Conservation (phyloP, 179 eudicot genomes). For the Carnegiea gigantea region DNA sequence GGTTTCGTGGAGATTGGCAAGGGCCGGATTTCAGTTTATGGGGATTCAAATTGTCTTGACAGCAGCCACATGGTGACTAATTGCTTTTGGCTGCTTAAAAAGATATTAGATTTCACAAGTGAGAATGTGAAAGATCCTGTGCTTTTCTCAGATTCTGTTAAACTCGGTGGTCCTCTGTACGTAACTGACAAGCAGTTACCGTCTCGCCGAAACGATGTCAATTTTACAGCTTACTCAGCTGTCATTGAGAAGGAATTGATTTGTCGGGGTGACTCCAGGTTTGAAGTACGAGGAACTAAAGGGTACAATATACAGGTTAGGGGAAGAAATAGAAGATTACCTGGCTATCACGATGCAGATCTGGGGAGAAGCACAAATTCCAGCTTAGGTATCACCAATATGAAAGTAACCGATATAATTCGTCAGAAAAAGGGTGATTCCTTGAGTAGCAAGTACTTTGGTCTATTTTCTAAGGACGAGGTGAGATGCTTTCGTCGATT, state of each 20-base stretch:
- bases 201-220: constrained; percentile 85
- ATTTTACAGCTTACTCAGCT: constrained; percentile 82
- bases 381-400: constrained; percentile 31
- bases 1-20: constrained; percentile 69
- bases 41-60: constrained; percentile 96
- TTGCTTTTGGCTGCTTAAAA: constrained; percentile 87
- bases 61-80: constrained; percentile 99
- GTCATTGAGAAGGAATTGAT: constrained; percentile 79
- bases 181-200: constrained; percentile 68
- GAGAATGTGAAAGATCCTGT: constrained; percentile 64
- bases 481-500: constrained; percentile 38
- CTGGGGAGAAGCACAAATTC: constrained; percentile 50
- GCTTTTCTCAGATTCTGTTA: constrained; percentile 71
- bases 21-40: constrained; percentile 86
- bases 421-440: constrained; percentile 41
- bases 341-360: constrained; percentile 61
- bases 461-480: constrained; percentile 69
- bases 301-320: constrained; percentile 72
- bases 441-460: constrained; percentile 65
- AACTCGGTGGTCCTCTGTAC: constrained; percentile 50
- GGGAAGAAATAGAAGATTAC: constrained; percentile 72
- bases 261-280: constrained; percentile 83
- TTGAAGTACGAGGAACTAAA: constrained; percentile 83
- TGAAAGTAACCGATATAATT: constrained; percentile 23
- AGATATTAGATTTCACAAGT: constrained; percentile 76